Base-by-base conservation (phyloP, 768 basidiomycete genomes). In the Nevesoporus exiguus region DNA sequence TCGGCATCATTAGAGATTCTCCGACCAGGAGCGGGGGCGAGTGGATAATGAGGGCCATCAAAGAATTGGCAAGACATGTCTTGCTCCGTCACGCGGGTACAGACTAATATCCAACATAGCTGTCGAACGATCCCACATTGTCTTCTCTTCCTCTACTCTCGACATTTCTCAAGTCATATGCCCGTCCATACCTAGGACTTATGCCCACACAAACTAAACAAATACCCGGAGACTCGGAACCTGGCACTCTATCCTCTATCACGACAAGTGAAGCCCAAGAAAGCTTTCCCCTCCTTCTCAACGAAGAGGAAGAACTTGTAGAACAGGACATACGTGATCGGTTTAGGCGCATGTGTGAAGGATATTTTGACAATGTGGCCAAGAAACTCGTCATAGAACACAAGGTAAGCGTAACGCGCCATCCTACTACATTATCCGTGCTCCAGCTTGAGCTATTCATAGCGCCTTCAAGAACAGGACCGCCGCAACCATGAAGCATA, bases 401-500 rank as follows among this genome's bases (percentile, higher is more conserved):
- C 66, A 88, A 90, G 66, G 93, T 93, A 61, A 57, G 77, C 70
- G 0, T 21, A 29, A 41, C 17, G n/a, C 30, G 43, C 27, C 47
- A 3, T 44, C 36, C 19, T 45, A 15, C 19, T 34, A 22, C 21
- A 17, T 31, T 2, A 24, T n/a, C 22, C 33, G 17, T 52, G 19
- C 37, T 27, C 17, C 19, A 53, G 55, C 39, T 55, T 15, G 24
- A 4, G 13, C 21, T 25, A 11, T 56, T 22, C 48, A 27, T 64
- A 98, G 96, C 86, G 88, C 45, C 77, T 99, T 43, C 93, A 98
- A 85, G 93, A 97, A 60, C 95, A 97, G 73, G 97, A 98, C 70
- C 86, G 87, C 58, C 81, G 89, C 47, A 99, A 99, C 64, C 96
- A 98, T 67, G 97, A 99, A 76, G 97, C 97, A 53, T 99, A 99